Base-by-base conservation (phyloP, 2,329 filamentous ascomycete species). In the Emergomyces africanus region DNA sequence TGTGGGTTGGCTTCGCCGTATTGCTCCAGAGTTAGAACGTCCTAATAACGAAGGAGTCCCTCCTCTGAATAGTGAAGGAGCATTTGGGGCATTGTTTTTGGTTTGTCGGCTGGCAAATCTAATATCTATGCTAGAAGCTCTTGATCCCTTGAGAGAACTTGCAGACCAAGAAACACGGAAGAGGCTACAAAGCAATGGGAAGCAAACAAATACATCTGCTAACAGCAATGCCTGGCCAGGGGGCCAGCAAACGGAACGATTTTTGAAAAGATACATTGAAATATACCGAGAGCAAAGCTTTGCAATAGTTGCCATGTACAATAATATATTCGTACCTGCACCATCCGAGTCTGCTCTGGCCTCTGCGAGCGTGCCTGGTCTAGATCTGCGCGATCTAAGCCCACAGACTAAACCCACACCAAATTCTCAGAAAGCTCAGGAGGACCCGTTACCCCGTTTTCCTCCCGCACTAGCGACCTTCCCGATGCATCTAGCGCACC, bases 281-380 rank as follows among this genome's bases (percentile, higher is more conserved):
- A 90, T 99, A 33, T 97, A 97, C 71, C 87, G 94, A 57, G 94
- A 99, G 73, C 94, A 99, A 73, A 96, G 89, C 70, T 99, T 99
- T 71, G 88, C 87, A 49, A 95, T 97, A 61, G 84, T 97, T 33
- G 95, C 90, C 60, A 90, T 97, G 81, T 96, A 95, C 73, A 89
- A 86, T 67, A 94, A 87, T 67, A 90, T 97, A 58, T 95, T 95
- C 67, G 85, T 87, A 0, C 78, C 82, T 2, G 79, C 83, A 28
- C 69, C 74, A 37, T 67, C 71, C 3, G 71, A 73, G 14, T 65
- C 69, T 1, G 71, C 72, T 1, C 59, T 67, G 42, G 65, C 66
- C 15, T 62, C 66, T 53, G 59, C 67, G 12, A 64, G 64, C 28
- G 56, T 71, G 59, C 66, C 67, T 46, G 67, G 66, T 28, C 60